A percentile compares a stretch with the other conserved stretches of the same genome.
These are phyloP conservation scores for Leptographium wingfieldii DNA, from an alignment of 2,329 filamentous ascomycete genomes.

Conservation along the genomic window DNA sequence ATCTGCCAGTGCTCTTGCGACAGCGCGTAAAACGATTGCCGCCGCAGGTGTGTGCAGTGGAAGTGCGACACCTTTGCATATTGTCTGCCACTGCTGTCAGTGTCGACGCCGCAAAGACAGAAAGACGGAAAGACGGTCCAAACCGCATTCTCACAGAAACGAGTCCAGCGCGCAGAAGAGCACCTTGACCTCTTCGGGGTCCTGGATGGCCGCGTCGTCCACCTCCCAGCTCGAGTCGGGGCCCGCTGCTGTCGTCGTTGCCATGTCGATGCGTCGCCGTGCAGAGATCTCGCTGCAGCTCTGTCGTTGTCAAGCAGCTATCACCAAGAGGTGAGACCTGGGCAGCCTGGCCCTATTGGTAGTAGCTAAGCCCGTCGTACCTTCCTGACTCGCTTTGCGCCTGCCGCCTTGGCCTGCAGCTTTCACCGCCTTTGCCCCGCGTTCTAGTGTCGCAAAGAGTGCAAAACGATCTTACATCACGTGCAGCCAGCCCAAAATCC, in stretches of 20 bases:
- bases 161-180: constrained; percentile 78
- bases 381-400: background rate
- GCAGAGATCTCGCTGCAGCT: too few species aligned
- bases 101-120: background rate
- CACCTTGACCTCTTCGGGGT: constrained; percentile 69
- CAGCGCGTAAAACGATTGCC: constrained; percentile 87
- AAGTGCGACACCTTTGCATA: constrained; percentile 78
- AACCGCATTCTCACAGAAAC: constrained; percentile 54
- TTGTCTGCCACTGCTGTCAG: constrained; percentile 42
- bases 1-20: constrained; percentile 74
- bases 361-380: background rate
- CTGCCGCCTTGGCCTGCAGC: background rate
- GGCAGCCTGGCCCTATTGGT: background rate
- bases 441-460: background rate
- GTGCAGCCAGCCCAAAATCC: background rate
- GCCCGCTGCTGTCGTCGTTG: background rate
- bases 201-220: constrained; percentile 20
- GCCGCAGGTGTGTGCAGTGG: constrained; percentile 80
- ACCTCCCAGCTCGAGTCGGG: constrained; percentile 3
- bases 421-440: background rate
- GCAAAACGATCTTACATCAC: too few species aligned
- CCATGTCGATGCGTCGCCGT: background rate
- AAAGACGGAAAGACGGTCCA: background rate
- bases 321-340: background rate
- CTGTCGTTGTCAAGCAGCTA: background rate